Evolutionary conservation across 306 rosid species (phyloP).

Genomic region (Betula pendula): DNA sequence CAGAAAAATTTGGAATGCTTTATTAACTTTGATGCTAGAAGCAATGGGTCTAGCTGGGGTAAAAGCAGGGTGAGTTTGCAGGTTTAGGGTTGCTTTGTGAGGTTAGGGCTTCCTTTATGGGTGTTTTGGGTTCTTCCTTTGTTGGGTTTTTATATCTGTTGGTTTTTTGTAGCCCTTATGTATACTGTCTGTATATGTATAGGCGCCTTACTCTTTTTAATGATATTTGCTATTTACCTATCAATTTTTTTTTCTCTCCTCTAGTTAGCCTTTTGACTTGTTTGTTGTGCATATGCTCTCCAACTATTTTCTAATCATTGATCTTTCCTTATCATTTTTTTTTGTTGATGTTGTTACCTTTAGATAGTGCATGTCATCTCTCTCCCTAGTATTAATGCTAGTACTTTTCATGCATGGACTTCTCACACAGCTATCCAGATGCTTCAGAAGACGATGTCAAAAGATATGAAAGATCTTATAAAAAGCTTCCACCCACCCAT

Average conservation of each 20-base stretch:
- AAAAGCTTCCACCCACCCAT: constrained; percentile 76
- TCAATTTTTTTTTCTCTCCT: background rate
- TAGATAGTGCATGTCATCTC: background rate
- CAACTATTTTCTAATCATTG: background rate
- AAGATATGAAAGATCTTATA: constrained; percentile 79
- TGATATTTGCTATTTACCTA: too few species aligned
- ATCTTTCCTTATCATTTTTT: background rate
- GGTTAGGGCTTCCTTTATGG: too few species aligned
- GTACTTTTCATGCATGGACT: constrained; percentile 16
- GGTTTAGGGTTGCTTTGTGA: too few species aligned
- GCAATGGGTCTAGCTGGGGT: too few species aligned
- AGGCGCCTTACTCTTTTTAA: too few species aligned
- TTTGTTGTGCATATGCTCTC: background rate
- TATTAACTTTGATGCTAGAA: too few species aligned
- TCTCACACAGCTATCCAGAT: constrained; percentile 74
- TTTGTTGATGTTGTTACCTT: background rate
- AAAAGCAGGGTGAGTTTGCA: too few species aligned
- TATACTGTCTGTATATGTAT: too few species aligned
- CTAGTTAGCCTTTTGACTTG: background rate
- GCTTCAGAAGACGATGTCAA: constrained; percentile 87
- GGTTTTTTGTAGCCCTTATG: too few species aligned
- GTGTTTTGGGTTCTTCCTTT: too few species aligned
- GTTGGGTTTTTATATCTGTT: too few species aligned
- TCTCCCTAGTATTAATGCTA: constrained; percentile 17
- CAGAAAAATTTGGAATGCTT: too few species aligned